phyloP scores from a whole-genome alignment of 768 basidiomycete species.

The Russula griseocarnosa region DNA sequence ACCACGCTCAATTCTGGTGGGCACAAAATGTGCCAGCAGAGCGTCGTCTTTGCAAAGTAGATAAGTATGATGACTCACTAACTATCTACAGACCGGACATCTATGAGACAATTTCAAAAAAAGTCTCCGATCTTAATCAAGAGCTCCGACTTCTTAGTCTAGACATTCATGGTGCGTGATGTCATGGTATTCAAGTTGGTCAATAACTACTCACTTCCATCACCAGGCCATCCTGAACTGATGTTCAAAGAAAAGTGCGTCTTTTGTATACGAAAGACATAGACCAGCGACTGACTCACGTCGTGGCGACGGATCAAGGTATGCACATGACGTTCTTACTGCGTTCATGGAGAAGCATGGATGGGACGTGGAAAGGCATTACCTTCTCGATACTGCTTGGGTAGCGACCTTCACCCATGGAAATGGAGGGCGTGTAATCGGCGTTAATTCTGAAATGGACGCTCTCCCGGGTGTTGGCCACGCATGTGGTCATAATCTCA shows the following conservation, averaged over 20 bases:
- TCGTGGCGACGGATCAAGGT: conserved; percentile 37
- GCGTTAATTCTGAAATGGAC: conserved; percentile 73
- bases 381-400: conserved; percentile 72
- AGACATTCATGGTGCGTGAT: conserved; percentile 60
- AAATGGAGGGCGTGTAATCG: conserved; percentile 63
- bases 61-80: conserved; percentile 15
- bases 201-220: background rate
- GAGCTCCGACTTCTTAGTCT: conserved; percentile 60
- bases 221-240: conserved; percentile 64
- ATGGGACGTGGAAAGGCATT: conserved; percentile 58
- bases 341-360: conserved; percentile 62
- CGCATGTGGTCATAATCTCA: conserved; percentile 81
- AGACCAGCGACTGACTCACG: background rate
- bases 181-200: background rate
- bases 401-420: conserved; percentile 62
- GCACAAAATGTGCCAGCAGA: conserved; percentile 10
- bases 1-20: conserved; percentile 23
- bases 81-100: conserved; percentile 25
- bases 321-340: conserved; percentile 69
- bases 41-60: conserved; percentile 20
- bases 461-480: conserved; percentile 47
- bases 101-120: conserved; percentile 38
- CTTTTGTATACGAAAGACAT: background rate
- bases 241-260: conserved; percentile 62
- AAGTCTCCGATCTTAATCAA: conserved; percentile 48